phyloP scores from a whole-genome alignment of 176 grass and related monocot genomes.

The Oryza australiensis region DNA sequence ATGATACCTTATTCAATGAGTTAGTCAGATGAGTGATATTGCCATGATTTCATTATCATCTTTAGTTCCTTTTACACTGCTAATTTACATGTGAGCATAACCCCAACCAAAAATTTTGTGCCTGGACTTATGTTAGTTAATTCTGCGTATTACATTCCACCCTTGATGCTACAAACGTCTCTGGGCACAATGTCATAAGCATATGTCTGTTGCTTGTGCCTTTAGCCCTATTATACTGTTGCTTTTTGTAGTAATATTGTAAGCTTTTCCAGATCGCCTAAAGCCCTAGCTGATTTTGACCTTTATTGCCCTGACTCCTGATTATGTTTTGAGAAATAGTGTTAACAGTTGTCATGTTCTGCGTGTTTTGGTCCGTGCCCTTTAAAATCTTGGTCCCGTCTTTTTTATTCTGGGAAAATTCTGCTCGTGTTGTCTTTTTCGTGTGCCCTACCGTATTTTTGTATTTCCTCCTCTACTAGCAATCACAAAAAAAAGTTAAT shows the following conservation, averaged over 20 bases:
- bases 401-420: constrained; percentile 1
- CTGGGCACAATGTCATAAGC: background rate
- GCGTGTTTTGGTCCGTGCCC: constrained; percentile 1
- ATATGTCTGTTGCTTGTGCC: constrained; percentile 18
- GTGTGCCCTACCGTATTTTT: background rate
- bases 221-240: background rate
- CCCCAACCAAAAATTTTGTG: background rate
- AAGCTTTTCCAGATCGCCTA: constrained; percentile 20
- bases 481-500: background rate
- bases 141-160: background rate
- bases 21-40: background rate
- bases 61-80: background rate
- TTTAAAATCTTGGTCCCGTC: background rate
- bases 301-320: constrained; percentile 11
- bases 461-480: background rate
- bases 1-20: background rate
- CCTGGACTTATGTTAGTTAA: background rate
- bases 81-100: background rate
- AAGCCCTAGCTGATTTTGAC: constrained; percentile 7
- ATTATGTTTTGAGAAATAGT: background rate
- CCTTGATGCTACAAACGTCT: background rate
- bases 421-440: background rate
- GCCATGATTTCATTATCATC: background rate
- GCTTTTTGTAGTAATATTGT: constrained; percentile 11
- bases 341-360: constrained; percentile 8